Base-by-base conservation (phyloP, 2,329 filamentous ascomycete genomes). In the Trichocomaceae sp. region DNA sequence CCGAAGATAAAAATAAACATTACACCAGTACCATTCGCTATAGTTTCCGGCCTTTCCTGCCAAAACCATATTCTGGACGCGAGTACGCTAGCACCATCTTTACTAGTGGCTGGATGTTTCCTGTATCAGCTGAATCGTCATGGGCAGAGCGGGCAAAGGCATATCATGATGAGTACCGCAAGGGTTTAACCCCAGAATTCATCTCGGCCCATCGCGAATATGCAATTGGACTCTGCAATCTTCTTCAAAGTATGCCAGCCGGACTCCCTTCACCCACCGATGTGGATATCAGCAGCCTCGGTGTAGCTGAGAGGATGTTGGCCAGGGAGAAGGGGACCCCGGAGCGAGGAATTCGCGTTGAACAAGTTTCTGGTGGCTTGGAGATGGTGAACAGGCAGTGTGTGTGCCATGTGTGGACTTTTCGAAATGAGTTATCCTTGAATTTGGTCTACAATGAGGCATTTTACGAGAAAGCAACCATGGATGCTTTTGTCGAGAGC, bases 391-490 rank as follows among this genome's bases (percentile, higher is more conserved):
- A 64, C 0, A 60, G 67, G 20, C 64, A 69, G 55, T 54, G 58
- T 47, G 59, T 54, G 6, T 62, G 60, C 57, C 64, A 59, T 59
- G 59, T 69, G 19, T 72, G 65, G 65, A 69, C 65, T 0, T 72
- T 72, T 33, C 58, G 65, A 6, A 62, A 68, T 42, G 60, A 64
- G 57, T 52, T 71, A 50, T 67, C 60, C 33, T 53, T 71, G 29
- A 63, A 63, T 19, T 62, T 60, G 19, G 64, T 66, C 17, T 72
- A 66, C 57, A 70, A 72, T 29, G 62, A 66, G 52, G 60, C 65
- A 8, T 72, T 63, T 54, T 63, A 71, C 60, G 60, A 54, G 1
- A 52, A 31, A 6, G 55, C 42, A 1, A 64, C 63, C 53, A 66
- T 69, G 59, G 42, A 29, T 5, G 56, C 58, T 42, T 61, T 69